These are phyloP conservation scores for Ceratobasidium papillatum DNA, from an alignment of 1,284 basidiomycete species.

Conservation along the genomic window DNA sequence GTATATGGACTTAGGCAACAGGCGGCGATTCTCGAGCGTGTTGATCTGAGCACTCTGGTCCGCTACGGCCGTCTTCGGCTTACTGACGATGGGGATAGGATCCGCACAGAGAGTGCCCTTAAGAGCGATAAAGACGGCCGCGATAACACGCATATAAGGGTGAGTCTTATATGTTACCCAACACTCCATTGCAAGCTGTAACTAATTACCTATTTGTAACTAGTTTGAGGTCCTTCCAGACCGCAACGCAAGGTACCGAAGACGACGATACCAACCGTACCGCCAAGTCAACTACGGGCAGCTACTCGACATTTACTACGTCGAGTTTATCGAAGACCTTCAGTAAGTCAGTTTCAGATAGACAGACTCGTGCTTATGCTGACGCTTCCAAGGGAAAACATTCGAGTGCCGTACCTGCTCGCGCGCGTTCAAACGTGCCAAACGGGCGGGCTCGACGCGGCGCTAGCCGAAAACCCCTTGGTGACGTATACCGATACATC, in stretches of 20 bases:
- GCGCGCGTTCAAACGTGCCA: slow-evolving; percentile 6
- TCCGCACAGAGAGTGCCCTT: background rate
- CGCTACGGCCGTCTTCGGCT: slow-evolving; percentile 8
- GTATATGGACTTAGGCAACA: background rate
- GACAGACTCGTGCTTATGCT: background rate
- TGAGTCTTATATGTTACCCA: background rate
- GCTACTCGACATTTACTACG: slow-evolving; percentile 8
- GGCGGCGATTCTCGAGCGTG: background rate
- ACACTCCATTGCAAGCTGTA: no score
- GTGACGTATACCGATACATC: slow-evolving; percentile 2
- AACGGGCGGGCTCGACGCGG: slow-evolving; percentile 17
- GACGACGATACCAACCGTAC: background rate
- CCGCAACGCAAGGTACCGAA: background rate
- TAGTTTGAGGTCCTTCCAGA: background rate
- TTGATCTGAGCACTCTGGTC: background rate
- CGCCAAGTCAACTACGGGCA: background rate
- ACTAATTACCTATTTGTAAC: background rate
- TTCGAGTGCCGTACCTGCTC: background rate
- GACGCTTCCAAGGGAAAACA: background rate
- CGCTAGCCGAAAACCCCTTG: background rate
- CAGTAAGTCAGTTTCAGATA: background rate
- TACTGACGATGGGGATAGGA: slow-evolving; percentile 7
- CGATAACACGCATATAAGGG: slow-evolving; percentile 22
- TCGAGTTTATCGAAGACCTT: background rate
- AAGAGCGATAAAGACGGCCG: background rate